Percentiles rank a stretch among this genome's conserved stretches.
Conservation (phyloP, 495 filamentous ascomycete species). For the Massariosphaeria phaeospora region DNA sequence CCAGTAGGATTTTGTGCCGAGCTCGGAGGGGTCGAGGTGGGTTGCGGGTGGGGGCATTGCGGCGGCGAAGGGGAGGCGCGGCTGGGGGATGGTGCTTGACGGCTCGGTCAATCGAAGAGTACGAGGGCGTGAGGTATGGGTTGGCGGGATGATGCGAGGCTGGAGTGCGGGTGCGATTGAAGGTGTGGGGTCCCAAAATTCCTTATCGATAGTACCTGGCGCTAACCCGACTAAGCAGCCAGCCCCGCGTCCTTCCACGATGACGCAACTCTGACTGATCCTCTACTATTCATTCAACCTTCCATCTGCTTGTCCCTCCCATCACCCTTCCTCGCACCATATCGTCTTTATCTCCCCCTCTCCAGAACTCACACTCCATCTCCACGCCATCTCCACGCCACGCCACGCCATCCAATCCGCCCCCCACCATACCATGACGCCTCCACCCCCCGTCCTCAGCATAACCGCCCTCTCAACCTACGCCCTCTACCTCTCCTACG, state of each 20-base stretch:
- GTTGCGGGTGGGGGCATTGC: background rate
- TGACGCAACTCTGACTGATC: too few relatives aligned
- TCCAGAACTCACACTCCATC: too few relatives aligned
- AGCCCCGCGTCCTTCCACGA: background rate
- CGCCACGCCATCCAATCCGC: background rate
- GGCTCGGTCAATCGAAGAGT: too few relatives aligned
- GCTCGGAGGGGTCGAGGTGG: constrained; percentile 58
- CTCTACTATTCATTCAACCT: too few relatives aligned
- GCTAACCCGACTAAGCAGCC: background rate
- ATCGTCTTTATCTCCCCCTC: too few relatives aligned
- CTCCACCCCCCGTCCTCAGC: background rate
- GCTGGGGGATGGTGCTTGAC: too few relatives aligned
- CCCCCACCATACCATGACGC: background rate
- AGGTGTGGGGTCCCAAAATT: background rate
- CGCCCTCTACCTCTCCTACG: constrained; percentile 38
- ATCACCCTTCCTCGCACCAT: too few relatives aligned
- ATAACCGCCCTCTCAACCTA: constrained; percentile 29
- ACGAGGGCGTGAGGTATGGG: background rate
- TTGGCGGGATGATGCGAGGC: background rate
- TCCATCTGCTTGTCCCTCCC: too few relatives aligned
- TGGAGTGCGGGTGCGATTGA: background rate
- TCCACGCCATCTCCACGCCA: constrained; percentile 1
- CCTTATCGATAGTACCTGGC: constrained; percentile 19
- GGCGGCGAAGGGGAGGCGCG: too few relatives aligned
- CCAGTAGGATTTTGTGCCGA: constrained; percentile 73